Percentiles rank a stretch among this genome's conserved stretches.
These are phyloP conservation scores for Russula sp. DNA, from an alignment of 768 basidiomycete species.

Conservation along the genomic window DNA sequence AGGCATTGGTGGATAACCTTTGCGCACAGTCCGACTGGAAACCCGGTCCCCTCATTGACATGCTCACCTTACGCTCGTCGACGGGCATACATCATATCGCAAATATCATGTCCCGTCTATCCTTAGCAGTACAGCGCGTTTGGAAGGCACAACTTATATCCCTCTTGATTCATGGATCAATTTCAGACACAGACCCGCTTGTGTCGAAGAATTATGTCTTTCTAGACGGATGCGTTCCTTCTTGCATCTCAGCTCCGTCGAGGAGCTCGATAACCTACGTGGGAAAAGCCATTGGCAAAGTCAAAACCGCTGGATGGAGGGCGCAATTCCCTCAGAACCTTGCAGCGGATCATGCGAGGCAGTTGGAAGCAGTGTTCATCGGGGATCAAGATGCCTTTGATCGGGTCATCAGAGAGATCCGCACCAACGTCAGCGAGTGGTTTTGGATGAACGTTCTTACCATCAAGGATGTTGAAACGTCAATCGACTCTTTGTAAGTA, in stretches of 20 bases:
- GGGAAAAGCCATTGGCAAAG: slow-evolving; percentile 81
- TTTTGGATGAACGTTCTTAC: slow-evolving; percentile 89
- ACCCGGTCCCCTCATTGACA: slow-evolving; percentile 78
- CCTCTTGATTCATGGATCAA: slow-evolving; percentile 75
- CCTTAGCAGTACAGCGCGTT: slow-evolving; percentile 70
- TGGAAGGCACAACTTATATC: slow-evolving; percentile 84
- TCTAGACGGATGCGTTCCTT: slow-evolving; percentile 65
- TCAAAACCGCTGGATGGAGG: slow-evolving; percentile 76
- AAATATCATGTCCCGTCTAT: slow-evolving; percentile 66
- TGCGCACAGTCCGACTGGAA: slow-evolving; percentile 55
- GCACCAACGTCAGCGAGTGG: slow-evolving; percentile 88
- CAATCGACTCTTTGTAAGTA: slow-evolving; percentile 79
- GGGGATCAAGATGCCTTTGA: slow-evolving; percentile 79
- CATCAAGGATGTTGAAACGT: slow-evolving; percentile 74
- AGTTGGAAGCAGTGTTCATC: slow-evolving; percentile 66
- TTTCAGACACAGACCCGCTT: slow-evolving; percentile 60
- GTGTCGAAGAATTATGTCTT: slow-evolving; percentile 59
- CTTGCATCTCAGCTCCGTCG: slow-evolving; percentile 67
- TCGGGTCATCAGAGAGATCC: slow-evolving; percentile 65
- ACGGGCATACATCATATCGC: slow-evolving; percentile 79
- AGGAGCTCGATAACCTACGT: slow-evolving; percentile 83
- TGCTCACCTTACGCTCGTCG: slow-evolving; percentile 65
- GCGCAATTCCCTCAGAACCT: slow-evolving; percentile 69
- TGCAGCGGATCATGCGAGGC: slow-evolving; percentile 58
- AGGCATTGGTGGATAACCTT: slow-evolving; percentile 60